Base-by-base conservation (phyloP, 495 filamentous ascomycete genomes). In the Recurvomyces mirabilis region DNA sequence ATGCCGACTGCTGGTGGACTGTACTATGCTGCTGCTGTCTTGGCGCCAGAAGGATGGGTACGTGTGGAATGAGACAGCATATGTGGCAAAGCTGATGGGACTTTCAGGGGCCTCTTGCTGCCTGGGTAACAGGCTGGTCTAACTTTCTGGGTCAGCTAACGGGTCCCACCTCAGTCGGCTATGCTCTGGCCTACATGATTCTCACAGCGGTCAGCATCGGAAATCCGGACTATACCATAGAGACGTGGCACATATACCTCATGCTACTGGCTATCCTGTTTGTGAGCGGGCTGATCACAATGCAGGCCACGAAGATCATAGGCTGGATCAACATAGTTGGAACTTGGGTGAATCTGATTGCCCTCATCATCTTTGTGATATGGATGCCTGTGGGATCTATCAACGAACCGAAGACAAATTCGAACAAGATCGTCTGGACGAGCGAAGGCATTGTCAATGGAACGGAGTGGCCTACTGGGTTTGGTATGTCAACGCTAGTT, bases 211-310 rank as follows among this genome's bases (percentile, higher is more conserved):
- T 38, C 12, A 35, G 33, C 10, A 46, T 46, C n/a, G 43, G 22
- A 4, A 46, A 46, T 21, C 43, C 43, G 5, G 35, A 22, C 15
- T 46, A 46, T 25, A 17, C 14, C 21, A 46, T 46, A 15, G 21
- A 46, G 35, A 46, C 43, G 3, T 46, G 43, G 43, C 43, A 46
- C 14, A 46, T 46, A 24, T 46, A 46, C 26, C 28, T 46, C 24
- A 46, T 21, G 5, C 43, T 46, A 9, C 22, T 46, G n/a, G 21
- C 31, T 15, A 29, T 46, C 15, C 26, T 46, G 9, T 20, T 39
- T 17, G 28, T 46, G n/a, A 39, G 23, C 26, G 43, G 43, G 3
- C 35, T 46, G 32, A 46, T 46, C 28, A 46, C 43, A n/a, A 46
- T 46, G 43, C 43, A 46, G 22, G n/a, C 23, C 13, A 46, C 43